Base-by-base conservation (phyloP, 148 eudicot species). In the Dysphania ambrosioides region DNA sequence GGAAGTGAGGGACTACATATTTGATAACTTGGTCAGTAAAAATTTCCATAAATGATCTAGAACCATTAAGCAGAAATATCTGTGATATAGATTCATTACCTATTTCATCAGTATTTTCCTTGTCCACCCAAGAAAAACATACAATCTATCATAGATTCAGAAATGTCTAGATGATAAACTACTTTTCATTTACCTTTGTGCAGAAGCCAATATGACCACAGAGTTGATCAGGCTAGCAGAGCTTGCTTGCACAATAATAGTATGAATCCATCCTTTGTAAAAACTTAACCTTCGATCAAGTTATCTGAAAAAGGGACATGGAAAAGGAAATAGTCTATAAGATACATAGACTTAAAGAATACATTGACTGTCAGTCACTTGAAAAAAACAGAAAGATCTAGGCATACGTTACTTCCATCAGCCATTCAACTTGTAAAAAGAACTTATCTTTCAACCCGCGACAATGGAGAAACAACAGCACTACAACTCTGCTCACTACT, bases 241-340 rank as follows among this genome's bases (percentile, higher is more conserved):
- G 34, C 32, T 40, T 41, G 55, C 26, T 40, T 29, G 44, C 72
- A 42, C 38, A 47, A 18, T 27, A 6, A 16, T 12, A 30, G n/a
- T 27, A 15, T 18, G 29, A 21, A 12, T 53, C 42, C 60, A 53
- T 35, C 36, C 26, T 32, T 49, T 26, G 63, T 66, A 21, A 27
- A 58, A 41, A 47, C 9, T 42, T 55, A 55, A 19, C 40, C 40
- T 36, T 36, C 65, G 12, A 13, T 66, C 3, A 57, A 30, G 34
- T 67, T 29, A 57, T 68, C 72, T 75, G 72, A 30, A 75, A 42
- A 67, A 26, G 32, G 57, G 11, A 41, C 66, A 55, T 29, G 16
- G 30, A 75, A 42, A 27, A 67, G 31, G 56, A 16, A 21, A 49
- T 38, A 75, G 72, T 67, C 32, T 26, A 41, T 12, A 57, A 57